Evolutionary conservation across 495 filamentous ascomycete species (phyloP).

Genomic region (Acidomyces sp.): DNA sequence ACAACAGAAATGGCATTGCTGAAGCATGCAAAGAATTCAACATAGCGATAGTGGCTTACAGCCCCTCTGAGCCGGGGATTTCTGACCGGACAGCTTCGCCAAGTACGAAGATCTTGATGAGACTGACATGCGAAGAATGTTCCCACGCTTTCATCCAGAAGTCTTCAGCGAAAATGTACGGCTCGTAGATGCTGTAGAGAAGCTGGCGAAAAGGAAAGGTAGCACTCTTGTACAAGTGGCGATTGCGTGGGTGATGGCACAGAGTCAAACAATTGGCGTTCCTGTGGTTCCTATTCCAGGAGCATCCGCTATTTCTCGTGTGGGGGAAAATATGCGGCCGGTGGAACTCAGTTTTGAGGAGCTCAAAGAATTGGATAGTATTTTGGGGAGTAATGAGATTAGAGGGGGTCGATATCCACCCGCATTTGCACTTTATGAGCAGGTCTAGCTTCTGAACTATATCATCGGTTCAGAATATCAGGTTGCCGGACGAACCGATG

Average conservation of each 20-base stretch:
- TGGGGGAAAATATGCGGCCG: background rate
- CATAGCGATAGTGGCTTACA: constrained; percentile 61
- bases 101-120: constrained; percentile 48
- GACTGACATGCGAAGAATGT: constrained; percentile 38
- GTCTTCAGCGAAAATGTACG: constrained; percentile 60
- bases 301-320: constrained; percentile 28
- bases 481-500: too few relatives aligned
- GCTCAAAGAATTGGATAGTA: background rate
- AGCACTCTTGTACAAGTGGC: constrained; percentile 64
- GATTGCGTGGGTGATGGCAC: constrained; percentile 53
- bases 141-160: constrained; percentile 55
- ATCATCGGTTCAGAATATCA: too few relatives aligned
- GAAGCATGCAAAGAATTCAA: constrained; percentile 53
- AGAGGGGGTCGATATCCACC: background rate
- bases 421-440: background rate
- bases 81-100: constrained; percentile 47
- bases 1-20: constrained; percentile 65
- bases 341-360: background rate
- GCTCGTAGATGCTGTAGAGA: constrained; percentile 51
- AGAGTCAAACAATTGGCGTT: constrained; percentile 44
- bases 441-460: too few relatives aligned
- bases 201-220: constrained; percentile 53
- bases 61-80: constrained; percentile 40
- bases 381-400: background rate
- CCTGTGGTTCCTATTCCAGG: constrained; percentile 74